phyloP scores from a whole-genome alignment of 2,329 filamentous ascomycete species.

The Hymenotorrendiella dingleyae region DNA sequence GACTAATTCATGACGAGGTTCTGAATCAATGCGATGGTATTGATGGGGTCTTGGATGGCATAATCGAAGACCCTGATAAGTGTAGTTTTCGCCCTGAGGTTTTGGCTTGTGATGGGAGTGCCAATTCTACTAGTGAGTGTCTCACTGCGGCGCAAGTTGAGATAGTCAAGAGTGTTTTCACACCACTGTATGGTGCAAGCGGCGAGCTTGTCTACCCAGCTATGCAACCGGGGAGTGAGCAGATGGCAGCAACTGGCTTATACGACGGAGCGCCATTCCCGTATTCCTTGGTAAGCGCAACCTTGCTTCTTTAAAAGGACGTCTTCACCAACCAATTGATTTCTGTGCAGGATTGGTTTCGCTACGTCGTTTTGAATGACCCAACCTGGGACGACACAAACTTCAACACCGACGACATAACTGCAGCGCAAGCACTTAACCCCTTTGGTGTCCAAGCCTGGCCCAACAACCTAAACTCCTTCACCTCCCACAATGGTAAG shows the following conservation, averaged over 20 bases:
- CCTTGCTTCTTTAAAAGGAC: background rate
- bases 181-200: conserved; percentile 11
- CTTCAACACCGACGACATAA: conserved; percentile 34
- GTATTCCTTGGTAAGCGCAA: conserved; percentile 12
- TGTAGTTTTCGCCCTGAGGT: conserved; percentile 31
- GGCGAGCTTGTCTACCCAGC: conserved; percentile 24
- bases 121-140: conserved; percentile 9
- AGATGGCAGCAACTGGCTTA: conserved; percentile 33
- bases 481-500: conserved; percentile 28
- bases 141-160: conserved; percentile 15
- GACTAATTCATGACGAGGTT: conserved; percentile 32
- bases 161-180: conserved; percentile 17
- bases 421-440: conserved; percentile 25
- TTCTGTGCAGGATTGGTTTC: conserved; percentile 38
- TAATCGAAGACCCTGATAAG: conserved; percentile 34
- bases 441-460: conserved; percentile 24
- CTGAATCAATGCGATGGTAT: conserved; percentile 44
- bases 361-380: conserved; percentile 40
- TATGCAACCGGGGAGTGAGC: conserved; percentile 43
- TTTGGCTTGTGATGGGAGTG: conserved; percentile 12
- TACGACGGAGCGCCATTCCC: conserved; percentile 28
- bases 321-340: conserved; percentile 32
- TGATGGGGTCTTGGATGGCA: conserved; percentile 42
- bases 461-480: conserved; percentile 15
- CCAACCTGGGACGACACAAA: conserved; percentile 34